Evolutionary conservation across 306 rosid species (phyloP), one percentile per base, ranked within the genome.

Genomic region (Cicer judaicum): DNA sequence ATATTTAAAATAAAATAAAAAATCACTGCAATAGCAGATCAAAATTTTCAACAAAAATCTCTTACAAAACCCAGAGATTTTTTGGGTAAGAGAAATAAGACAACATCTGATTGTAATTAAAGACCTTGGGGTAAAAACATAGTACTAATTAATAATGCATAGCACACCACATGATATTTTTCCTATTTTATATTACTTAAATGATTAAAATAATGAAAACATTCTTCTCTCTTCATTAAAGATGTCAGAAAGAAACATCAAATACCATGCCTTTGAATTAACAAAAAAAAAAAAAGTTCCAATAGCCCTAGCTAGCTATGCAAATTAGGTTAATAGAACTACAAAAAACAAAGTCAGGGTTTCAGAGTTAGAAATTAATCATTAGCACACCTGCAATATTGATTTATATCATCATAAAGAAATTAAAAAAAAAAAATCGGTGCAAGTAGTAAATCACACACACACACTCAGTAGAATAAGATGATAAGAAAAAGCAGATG

Each of bases 271-370:
- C n/a, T 47, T 46, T 44, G 54, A 61, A 46, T 70, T 62, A 67
- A 62, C 52, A 46, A 76, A 24, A 24, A 2, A 24, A 24, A 24
- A 24, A 21, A 21, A 21, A n/a, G n/a, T n/a, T 74, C 80, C 68
- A 61, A 79, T 61, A 74, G 82, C 85, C 83, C 85, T 80, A 77
- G 72, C 49, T 70, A 68, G 79, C 64, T 44, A 68, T 73, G 77
- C 14, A 52, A 68, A 76, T 56, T 54, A 73, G 78, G 74, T 56
- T 71, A 74, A 80, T 18, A 56, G 55, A 43, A 71, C 70, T 42
- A 38, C 15, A 52, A 49, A 68, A 75, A 79, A 81, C 68, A 68
- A 79, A 64, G 77, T 49, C 82, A 82, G 69, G 19, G 70, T 73
- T 80, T 80, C 63, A 53, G 78, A 12, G n/a, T 11, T 41, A 74